A percentile compares a stretch with the other conserved stretches of the same genome.
These are phyloP conservation scores for Crithidia bombi DNA, from an alignment of 208 protist genomes.

Conservation along the genomic window DNA sequence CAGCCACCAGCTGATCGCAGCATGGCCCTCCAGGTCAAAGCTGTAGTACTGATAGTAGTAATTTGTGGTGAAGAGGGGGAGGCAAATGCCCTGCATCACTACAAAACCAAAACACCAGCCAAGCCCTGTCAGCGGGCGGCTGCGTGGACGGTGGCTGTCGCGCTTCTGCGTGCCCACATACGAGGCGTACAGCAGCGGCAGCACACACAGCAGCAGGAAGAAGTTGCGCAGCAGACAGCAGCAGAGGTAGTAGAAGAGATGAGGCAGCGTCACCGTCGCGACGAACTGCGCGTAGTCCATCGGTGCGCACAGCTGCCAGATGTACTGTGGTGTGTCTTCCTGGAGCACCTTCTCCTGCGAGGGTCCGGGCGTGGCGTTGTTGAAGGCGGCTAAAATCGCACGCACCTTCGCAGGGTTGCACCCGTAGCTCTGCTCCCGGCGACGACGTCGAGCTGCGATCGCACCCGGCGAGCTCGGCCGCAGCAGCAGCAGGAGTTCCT, in stretches of 20 bases:
- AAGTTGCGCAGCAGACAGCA: slow-evolving; percentile 32
- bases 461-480: slow-evolving; percentile 12
- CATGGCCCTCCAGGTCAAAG: slow-evolving; percentile 22
- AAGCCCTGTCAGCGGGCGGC: slow-evolving; percentile 32
- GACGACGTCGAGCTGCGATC: slow-evolving; percentile 14
- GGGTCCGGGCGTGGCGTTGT: slow-evolving; percentile 23
- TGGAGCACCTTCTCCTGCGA: slow-evolving; percentile 35
- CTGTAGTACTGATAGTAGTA: slow-evolving; percentile 32
- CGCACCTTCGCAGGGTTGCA: slow-evolving; percentile 26
- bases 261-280: slow-evolving; percentile 31
- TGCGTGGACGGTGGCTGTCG: slow-evolving; percentile 12
- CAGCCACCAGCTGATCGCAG: slow-evolving; percentile 30
- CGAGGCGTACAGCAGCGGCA: slow-evolving; percentile 25
- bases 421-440: neutral
- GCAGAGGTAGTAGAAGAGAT: slow-evolving; percentile 36
- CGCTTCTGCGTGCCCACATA: slow-evolving; percentile 30
- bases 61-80: slow-evolving; percentile 23
- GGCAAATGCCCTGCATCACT: slow-evolving; percentile 21
- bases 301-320: slow-evolving; percentile 31
- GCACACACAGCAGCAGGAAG: slow-evolving; percentile 21
- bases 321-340: slow-evolving; percentile 17
- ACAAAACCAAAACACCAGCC: slow-evolving; percentile 34
- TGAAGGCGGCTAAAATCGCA: slow-evolving; percentile 34
- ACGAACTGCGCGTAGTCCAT: slow-evolving; percentile 21
- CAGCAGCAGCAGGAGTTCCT: slow-evolving; percentile 23